Evolutionary conservation across 225 moss, liverwort and hornwort genomes (phyloP).

Genomic region (Polytrichum formosum): DNA sequence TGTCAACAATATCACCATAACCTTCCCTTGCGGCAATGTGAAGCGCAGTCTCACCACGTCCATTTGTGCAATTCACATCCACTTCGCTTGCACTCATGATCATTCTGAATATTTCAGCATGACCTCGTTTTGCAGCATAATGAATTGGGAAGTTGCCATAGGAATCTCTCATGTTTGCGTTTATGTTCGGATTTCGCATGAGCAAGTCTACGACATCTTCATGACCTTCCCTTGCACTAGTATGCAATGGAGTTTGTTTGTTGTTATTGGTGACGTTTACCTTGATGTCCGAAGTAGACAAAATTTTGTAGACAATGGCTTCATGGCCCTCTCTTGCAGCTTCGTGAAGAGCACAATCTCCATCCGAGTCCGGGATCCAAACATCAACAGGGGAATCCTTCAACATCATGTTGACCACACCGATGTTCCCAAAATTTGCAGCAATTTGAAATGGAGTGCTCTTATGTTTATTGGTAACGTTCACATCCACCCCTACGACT

Average conservation of each 20-base stretch:
- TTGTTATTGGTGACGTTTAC: background rate
- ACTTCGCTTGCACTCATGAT: background rate
- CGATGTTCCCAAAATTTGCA: no score
- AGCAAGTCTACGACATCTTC: background rate
- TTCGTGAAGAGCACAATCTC: background rate
- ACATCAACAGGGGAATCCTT: no score
- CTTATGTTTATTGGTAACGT: no score
- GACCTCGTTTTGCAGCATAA: no score
- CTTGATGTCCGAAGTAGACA: background rate
- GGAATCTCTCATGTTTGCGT: background rate
- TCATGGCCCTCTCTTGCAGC: background rate
- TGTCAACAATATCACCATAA: background rate
- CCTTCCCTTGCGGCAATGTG: background rate
- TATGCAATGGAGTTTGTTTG: background rate
- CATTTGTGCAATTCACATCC: background rate
- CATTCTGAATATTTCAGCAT: no score
- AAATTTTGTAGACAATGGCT: background rate
- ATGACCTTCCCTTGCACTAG: background rate
- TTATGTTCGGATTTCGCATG: background rate
- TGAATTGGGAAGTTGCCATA: no score
- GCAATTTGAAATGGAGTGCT: no score
- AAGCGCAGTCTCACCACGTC: background rate
- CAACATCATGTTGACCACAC: no score
- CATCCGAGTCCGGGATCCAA: background rate
- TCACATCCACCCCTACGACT: no score